Percentiles rank a stretch among this genome's conserved stretches.
Conservation (phyloP, 2,329 filamentous ascomycete species). For the Talaromyces islandicus region DNA sequence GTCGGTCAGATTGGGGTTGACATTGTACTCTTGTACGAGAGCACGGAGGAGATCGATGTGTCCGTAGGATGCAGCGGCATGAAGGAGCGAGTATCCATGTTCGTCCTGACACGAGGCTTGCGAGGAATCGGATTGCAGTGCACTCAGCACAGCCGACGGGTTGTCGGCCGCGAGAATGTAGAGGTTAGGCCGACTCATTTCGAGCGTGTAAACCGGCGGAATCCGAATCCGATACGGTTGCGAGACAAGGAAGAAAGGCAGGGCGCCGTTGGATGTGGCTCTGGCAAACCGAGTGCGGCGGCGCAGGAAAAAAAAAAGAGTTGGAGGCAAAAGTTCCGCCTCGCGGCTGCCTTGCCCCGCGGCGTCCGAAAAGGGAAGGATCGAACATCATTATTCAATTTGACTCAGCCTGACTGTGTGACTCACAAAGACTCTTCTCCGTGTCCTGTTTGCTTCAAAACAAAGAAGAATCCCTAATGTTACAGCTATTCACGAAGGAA, state of each 20-base stretch:
- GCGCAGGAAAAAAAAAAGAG: conserved; percentile 2
- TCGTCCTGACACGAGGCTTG: conserved; percentile 77
- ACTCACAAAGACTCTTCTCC: background rate
- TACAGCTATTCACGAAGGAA: background rate
- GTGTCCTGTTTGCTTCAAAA: background rate
- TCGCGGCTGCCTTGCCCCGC: conserved; percentile 8
- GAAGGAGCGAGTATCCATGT: conserved; percentile 89
- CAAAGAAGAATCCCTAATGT: too few species aligned
- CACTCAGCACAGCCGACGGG: conserved; percentile 63
- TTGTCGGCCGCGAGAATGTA: conserved; percentile 80
- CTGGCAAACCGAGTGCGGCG: background rate
- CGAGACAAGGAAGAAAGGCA: background rate
- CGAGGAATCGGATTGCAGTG: conserved; percentile 67
- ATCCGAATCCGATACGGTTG: background rate
- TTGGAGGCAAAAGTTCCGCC: background rate
- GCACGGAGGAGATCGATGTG: conserved; percentile 73
- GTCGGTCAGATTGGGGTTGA: conserved; percentile 74
- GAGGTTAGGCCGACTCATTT: conserved; percentile 49
- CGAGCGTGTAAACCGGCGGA: background rate
- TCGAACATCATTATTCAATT: background rate
- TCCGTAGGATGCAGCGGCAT: conserved; percentile 89
- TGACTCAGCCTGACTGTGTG: background rate
- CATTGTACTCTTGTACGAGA: conserved; percentile 69
- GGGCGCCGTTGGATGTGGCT: background rate
- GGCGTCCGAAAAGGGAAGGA: conserved; percentile 10